A percentile compares a stretch with the other conserved stretches of the same genome.
phyloP scores from a whole-genome alignment of 345 rosid genomes.

The Syzygium aromaticum region DNA sequence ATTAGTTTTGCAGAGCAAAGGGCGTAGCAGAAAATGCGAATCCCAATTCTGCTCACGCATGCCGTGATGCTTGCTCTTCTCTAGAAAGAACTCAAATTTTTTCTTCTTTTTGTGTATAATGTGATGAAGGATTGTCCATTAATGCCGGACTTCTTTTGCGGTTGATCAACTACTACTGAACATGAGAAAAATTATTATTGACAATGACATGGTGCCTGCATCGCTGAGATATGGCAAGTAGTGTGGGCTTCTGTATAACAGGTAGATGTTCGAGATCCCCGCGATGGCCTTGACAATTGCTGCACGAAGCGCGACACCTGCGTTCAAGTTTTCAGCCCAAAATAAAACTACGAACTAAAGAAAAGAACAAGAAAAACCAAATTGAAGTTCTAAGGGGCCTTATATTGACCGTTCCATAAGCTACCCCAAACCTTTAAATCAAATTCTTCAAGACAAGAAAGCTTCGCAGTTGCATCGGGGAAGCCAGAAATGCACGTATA shows the following conservation, averaged over 20 bases:
- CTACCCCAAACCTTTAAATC: too few relatives aligned
- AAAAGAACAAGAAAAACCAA: too few relatives aligned
- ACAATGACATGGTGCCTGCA: slow-evolving; percentile 48
- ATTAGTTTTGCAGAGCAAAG: neutral
- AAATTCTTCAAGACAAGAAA: too few relatives aligned
- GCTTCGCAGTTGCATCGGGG: too few relatives aligned
- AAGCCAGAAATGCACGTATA: too few relatives aligned
- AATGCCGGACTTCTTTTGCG: neutral
- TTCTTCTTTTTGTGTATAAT: neutral
- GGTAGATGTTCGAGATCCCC: slow-evolving; percentile 69
- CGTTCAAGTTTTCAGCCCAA: slow-evolving; percentile 18
- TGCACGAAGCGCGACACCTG: slow-evolving; percentile 90
- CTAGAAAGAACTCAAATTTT: neutral
- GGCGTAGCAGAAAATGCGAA: neutral
- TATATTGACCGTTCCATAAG: too few relatives aligned
- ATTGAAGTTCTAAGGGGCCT: too few relatives aligned
- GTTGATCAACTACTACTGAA: neutral
- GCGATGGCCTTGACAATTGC: slow-evolving; percentile 70
- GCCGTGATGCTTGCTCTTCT: neutral
- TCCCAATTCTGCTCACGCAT: neutral
- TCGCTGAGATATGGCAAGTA: slow-evolving; percentile 86
- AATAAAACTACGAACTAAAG: too few relatives aligned
- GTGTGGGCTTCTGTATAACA: slow-evolving; percentile 53
- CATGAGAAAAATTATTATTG: too few relatives aligned
- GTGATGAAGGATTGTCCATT: neutral